Evolutionary conservation across 805 yeast genomes (phyloP), one percentile per base, ranked within the genome.

Genomic region (Barnettozyma sucrosica): DNA sequence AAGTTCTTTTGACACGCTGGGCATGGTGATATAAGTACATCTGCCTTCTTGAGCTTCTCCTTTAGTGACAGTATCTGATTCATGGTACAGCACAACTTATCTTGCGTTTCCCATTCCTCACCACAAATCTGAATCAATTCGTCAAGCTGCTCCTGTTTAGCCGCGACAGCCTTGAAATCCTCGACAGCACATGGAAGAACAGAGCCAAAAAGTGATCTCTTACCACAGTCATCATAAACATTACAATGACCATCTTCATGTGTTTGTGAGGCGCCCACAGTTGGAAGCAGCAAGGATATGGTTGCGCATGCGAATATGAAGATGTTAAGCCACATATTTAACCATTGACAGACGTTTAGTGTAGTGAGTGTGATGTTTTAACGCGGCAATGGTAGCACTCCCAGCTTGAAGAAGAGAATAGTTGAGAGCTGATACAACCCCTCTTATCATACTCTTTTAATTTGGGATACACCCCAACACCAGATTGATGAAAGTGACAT

Each of bases 1-100:
- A 92, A 92, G 70, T 92, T 92, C 64, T 80, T 81, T 48, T 77
- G 72, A 64, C 99, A 92, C 0, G 99, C 98, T 2, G 97, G 97
- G 64, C 99, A 85, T 2, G 96, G 84, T 3, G 95, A 83, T 43
- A 90, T 83, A 48, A 88, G 63, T 1, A 87, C 80, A 53, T 84
- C 95, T 20, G 87, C 95, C 55, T 83, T 85, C 67, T 81, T 77
- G 48, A 85, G 63, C 56, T 82, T 83, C 33, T 72, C 67, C 54
- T 76, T 76, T 43, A 92, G 68, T 36, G 71, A 70, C 0, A 61
- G 53, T 7, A 85, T 64, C 59, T 90, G 97, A 16, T 69, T 78
- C 20, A 66, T 55, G 8, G 85, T 76, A 61, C 98, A 92, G 63
- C 98, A 92, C 3, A 83, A 74, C 4, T 68, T 64, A 2, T 72